Evolutionary conservation across 176 grass and related monocot genomes (phyloP).

Genomic region (Phragmites australis): DNA sequence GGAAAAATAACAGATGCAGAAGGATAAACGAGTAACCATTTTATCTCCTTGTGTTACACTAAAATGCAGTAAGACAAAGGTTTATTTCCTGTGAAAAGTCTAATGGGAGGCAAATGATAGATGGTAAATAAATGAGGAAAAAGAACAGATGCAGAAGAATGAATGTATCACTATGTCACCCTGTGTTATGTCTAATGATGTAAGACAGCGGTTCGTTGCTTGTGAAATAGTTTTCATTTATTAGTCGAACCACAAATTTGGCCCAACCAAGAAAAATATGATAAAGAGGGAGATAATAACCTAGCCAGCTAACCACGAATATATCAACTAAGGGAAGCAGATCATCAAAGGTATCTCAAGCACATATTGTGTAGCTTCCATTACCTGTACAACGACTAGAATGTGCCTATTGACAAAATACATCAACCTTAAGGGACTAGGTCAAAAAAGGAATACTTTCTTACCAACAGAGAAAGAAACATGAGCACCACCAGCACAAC

Average conservation of each 20-base stretch:
- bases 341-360: not conserved
- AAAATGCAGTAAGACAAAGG: not conserved
- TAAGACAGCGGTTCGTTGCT: no score
- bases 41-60: not conserved
- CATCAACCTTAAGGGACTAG: not conserved
- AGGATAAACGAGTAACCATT: not conserved
- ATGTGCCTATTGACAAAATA: not conserved
- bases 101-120: not conserved
- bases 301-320: not conserved
- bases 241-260: not conserved
- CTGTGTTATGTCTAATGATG: not conserved
- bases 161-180: not conserved
- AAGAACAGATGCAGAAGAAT: not conserved
- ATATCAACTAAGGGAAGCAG: not conserved
- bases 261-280: not conserved
- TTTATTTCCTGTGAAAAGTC: not conserved
- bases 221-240: not conserved
- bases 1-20: not conserved
- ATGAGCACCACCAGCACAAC: not conserved
- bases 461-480: not conserved
- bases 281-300: not conserved
- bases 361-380: not conserved
- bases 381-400: slow-evolving; percentile 10
- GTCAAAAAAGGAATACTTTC: not conserved
- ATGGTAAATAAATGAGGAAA: no score